Conservation (phyloP, 208 protist genomes). For the Trypanosoma conorhini region DNA sequence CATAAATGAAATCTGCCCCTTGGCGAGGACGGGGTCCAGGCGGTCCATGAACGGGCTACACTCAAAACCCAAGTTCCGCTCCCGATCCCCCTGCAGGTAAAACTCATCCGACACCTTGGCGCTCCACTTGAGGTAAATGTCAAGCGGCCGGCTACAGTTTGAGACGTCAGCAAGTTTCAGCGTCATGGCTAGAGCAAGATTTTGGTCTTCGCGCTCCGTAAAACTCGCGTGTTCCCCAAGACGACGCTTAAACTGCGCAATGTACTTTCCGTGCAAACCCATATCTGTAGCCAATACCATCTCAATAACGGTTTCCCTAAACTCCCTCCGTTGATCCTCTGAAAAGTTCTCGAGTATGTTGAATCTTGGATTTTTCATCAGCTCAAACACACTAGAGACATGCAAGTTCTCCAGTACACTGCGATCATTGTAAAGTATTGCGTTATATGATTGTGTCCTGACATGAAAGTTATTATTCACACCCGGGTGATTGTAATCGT, state of each 20-base stretch:
- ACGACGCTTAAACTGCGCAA: constrained; percentile 66
- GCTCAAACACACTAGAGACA: constrained; percentile 86
- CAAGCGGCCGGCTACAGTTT: constrained; percentile 88
- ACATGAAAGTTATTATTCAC: constrained; percentile 94
- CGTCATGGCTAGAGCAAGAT: constrained; percentile 86
- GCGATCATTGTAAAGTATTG: constrained; percentile 94
- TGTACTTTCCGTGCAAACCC: constrained; percentile 86
- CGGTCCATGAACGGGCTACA: constrained; percentile 96
- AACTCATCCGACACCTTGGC: constrained; percentile 93
- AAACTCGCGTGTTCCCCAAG: constrained; percentile 67
- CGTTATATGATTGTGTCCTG: constrained; percentile 81
- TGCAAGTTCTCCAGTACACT: constrained; percentile 97
- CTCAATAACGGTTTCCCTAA: constrained; percentile 89
- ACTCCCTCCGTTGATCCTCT: constrained; percentile 75
- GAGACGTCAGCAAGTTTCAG: constrained; percentile 96
- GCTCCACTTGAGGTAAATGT: constrained; percentile 92
- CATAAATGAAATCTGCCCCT: constrained; percentile 93
- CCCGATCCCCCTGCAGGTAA: constrained; percentile 92
- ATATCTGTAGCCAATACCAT: constrained; percentile 97
- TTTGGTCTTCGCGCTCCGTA: constrained; percentile 77
- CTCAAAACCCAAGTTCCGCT: constrained; percentile 76
- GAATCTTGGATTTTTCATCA: constrained; percentile 84
- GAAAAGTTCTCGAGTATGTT: constrained; percentile 85
- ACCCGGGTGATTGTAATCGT: constrained; percentile 98
- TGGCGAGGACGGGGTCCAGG: constrained; percentile 66